phyloP scores from a whole-genome alignment of 805 yeast genomes.

The Yarrowia bubula region DNA sequence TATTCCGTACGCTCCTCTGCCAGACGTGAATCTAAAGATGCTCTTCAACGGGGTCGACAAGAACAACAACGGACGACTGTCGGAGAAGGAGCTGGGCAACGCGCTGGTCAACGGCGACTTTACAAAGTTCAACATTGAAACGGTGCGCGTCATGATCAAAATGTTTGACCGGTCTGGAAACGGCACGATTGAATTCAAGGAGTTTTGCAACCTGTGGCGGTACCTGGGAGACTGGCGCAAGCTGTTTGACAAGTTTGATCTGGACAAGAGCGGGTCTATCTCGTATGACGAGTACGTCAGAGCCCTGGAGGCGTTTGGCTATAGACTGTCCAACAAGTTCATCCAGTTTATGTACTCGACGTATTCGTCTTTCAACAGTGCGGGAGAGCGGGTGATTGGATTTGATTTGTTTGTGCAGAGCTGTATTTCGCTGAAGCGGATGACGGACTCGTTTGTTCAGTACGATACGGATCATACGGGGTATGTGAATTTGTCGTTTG shows the following conservation, averaged over 20 bases:
- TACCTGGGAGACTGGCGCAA: constrained; percentile 65
- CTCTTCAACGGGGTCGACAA: constrained; percentile 41
- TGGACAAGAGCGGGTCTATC: constrained; percentile 56
- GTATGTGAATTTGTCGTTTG: constrained; percentile 40
- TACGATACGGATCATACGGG: constrained; percentile 76
- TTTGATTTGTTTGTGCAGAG: constrained; percentile 83
- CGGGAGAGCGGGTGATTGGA: constrained; percentile 46
- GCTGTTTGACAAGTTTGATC: constrained; percentile 60
- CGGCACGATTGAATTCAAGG: constrained; percentile 52
- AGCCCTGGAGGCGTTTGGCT: constrained; percentile 64
- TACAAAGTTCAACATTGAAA: constrained; percentile 57
- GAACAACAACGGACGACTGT: constrained; percentile 53
- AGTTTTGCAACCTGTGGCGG: constrained; percentile 66
- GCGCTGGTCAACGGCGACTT: constrained; percentile 65
- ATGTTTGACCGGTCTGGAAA: constrained; percentile 55
- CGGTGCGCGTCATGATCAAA: constrained; percentile 61
- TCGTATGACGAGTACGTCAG: constrained; percentile 64
- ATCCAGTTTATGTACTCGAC: constrained; percentile 57
- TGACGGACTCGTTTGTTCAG: constrained; percentile 75
- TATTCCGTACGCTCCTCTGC: constrained; percentile 9
- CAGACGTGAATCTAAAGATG: constrained; percentile 31
- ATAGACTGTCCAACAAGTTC: constrained; percentile 55
- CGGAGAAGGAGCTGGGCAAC: constrained; percentile 55
- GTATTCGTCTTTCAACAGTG: constrained; percentile 45
- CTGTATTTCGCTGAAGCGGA: constrained; percentile 68